Percentiles rank a stretch among this genome's conserved stretches.
Conservation (phyloP, 139 green algal species). For the Tetratostichococcus sp. region DNA sequence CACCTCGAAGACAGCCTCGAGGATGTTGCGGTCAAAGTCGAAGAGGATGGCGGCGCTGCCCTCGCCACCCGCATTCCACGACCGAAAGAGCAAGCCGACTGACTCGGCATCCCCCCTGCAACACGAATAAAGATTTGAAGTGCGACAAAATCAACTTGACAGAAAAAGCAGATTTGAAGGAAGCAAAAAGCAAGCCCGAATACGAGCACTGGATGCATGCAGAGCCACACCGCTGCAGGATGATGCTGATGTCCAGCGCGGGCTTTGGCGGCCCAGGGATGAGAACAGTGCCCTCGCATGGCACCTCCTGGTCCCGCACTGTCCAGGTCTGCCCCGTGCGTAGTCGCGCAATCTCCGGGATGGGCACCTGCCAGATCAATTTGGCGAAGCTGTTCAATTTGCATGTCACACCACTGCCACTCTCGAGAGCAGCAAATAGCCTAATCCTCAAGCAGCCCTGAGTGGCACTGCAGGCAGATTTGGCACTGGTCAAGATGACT, state of each 20-base stretch:
- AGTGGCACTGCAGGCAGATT: too few relatives aligned
- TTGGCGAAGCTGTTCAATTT: too few relatives aligned
- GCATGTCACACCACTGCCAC: too few relatives aligned
- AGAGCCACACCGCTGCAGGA: constrained; percentile 18
- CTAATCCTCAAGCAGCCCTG: too few relatives aligned
- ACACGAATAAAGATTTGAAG: too few relatives aligned
- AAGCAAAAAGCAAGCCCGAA: too few relatives aligned
- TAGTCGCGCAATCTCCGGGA: constrained; percentile 6
- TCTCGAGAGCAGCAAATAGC: too few relatives aligned
- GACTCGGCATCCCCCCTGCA: constrained; percentile 26
- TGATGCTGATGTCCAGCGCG: constrained; percentile 16
- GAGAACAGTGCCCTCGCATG: constrained; percentile 11
- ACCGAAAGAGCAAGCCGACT: constrained; percentile 53
- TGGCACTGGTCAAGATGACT: too few relatives aligned
- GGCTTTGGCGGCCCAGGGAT: constrained; percentile 8
- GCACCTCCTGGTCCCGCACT: neutral
- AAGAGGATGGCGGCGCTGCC: constrained; percentile 71
- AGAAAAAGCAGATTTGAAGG: too few relatives aligned
- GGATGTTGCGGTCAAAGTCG: constrained; percentile 50
- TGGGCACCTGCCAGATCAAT: neutral
- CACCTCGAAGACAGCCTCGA: constrained; percentile 46
- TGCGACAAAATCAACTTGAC: too few relatives aligned
- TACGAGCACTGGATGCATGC: too few relatives aligned
- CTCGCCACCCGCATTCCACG: constrained; percentile 58
- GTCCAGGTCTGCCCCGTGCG: constrained; percentile 15